Evolutionary conservation across 345 rosid species (phyloP).

Genomic region (Hibiscus trionum): DNA sequence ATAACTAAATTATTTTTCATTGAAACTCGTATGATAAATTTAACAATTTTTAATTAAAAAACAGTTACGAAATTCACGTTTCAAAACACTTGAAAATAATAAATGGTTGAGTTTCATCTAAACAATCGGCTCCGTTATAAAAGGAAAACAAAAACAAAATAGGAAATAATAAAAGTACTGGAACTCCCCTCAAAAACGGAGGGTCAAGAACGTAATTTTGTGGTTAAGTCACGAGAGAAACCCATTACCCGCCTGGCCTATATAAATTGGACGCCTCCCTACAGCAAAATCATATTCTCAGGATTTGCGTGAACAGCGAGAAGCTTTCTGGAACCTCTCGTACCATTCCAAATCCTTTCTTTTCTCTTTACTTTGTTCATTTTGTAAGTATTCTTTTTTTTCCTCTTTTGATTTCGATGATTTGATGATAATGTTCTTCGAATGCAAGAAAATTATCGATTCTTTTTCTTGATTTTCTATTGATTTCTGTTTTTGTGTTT

Average conservation of each 20-base stretch:
- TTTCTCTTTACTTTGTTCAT: neutral
- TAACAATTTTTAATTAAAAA: no score
- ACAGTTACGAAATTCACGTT: no score
- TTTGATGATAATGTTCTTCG: neutral
- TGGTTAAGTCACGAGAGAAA: neutral
- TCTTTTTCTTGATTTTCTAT: neutral
- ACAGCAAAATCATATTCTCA: neutral
- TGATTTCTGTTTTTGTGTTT: neutral
- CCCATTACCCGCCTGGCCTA: neutral
- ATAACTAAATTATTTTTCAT: no score
- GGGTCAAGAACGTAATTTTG: neutral
- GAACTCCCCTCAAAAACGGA: neutral
- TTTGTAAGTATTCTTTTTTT: neutral
- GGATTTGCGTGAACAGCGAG: neutral
- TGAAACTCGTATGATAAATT: no score
- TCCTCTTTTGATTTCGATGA: neutral
- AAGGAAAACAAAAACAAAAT: neutral
- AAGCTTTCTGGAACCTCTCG: neutral
- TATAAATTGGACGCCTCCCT: neutral
- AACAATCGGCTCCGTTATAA: slow-evolving; percentile 4
- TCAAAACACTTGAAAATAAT: no score
- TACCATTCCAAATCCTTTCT: neutral
- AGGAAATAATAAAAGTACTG: neutral
- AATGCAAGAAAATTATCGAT: neutral
- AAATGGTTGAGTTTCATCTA: no score